phyloP scores from a whole-genome alignment of 2,329 filamentous ascomycete species.

The Calcarisporium arbuscula region DNA sequence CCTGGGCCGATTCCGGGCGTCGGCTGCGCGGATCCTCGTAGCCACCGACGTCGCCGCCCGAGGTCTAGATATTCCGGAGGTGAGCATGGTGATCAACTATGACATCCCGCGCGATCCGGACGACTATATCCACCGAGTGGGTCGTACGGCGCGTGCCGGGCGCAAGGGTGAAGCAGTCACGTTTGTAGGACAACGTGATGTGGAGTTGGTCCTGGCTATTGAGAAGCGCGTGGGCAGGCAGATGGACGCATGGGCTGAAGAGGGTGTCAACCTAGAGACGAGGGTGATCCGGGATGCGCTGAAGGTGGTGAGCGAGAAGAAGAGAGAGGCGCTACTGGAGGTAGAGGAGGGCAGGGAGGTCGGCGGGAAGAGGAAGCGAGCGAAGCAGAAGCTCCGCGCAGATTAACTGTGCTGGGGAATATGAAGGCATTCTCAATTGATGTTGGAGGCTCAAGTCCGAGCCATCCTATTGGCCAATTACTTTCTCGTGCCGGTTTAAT shows the following conservation, averaged over 20 bases:
- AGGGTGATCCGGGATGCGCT: constrained; percentile 78
- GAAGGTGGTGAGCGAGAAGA: constrained; percentile 91
- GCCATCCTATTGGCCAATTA: no score
- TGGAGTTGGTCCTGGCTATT: constrained; percentile 83
- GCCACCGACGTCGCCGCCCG: constrained; percentile 92
- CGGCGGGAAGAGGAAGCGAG: constrained; percentile 69
- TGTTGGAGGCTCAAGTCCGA: no score
- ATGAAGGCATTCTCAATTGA: no score
- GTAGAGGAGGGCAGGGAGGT: constrained; percentile 92
- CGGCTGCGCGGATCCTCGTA: constrained; percentile 81
- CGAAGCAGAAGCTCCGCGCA: constrained; percentile 48
- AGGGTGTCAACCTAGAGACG: constrained; percentile 90
- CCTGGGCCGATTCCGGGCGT: constrained; percentile 83
- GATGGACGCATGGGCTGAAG: constrained; percentile 81
- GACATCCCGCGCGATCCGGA: constrained; percentile 94
- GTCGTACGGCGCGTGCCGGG: constrained; percentile 89
- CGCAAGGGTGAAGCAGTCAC: constrained; percentile 76
- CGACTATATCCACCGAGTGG: constrained; percentile 95
- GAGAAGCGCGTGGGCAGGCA: constrained; percentile 73
- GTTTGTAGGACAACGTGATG: constrained; percentile 87
- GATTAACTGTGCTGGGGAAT: no score
- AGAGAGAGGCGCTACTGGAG: constrained; percentile 82
- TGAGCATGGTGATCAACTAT: constrained; percentile 87
- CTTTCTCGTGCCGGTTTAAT: no score
- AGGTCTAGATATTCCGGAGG: constrained; percentile 91